phyloP scores from a whole-genome alignment of 2,329 filamentous ascomycete species.

The Diaporthe sp. region DNA sequence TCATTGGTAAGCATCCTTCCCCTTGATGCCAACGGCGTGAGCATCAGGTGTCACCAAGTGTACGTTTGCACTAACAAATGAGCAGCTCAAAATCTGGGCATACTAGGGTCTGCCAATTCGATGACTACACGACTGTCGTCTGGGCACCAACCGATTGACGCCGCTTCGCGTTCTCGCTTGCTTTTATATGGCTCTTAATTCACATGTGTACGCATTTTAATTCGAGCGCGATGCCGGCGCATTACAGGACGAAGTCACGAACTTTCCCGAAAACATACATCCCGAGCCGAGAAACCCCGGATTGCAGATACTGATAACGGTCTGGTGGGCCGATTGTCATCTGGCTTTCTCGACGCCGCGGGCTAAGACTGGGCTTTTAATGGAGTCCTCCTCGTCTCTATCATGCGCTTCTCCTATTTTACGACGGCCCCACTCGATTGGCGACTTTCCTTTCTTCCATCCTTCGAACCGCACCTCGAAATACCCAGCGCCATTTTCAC shows the following conservation, averaged over 20 bases:
- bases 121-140: constrained; percentile 44
- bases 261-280: constrained; percentile 49
- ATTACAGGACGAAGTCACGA: constrained; percentile 63
- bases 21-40: background rate
- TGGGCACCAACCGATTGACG: constrained; percentile 45
- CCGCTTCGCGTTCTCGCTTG: constrained; percentile 45
- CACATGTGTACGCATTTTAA: constrained; percentile 56
- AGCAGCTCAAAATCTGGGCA: constrained; percentile 88
- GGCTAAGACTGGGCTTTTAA: constrained; percentile 20
- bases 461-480: constrained; percentile 34
- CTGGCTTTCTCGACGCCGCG: constrained; percentile 34
- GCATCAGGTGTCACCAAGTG: constrained; percentile 45
- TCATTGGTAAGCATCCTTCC: constrained; percentile 81
- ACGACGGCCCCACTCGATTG: constrained; percentile 36
- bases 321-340: constrained; percentile 43
- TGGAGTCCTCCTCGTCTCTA: constrained; percentile 30
- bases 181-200: constrained; percentile 53
- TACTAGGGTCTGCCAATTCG: constrained; percentile 64
- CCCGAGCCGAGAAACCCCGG: constrained; percentile 46
- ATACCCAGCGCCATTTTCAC: constrained; percentile 34
- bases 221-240: constrained; percentile 54
- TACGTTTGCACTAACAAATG: constrained; percentile 47
- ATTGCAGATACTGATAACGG: constrained; percentile 43
- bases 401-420: constrained; percentile 32
- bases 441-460: constrained; percentile 31